Evolutionary conservation across 2,329 filamentous ascomycete species (phyloP).

Genomic region (Triangularia verruculosa): DNA sequence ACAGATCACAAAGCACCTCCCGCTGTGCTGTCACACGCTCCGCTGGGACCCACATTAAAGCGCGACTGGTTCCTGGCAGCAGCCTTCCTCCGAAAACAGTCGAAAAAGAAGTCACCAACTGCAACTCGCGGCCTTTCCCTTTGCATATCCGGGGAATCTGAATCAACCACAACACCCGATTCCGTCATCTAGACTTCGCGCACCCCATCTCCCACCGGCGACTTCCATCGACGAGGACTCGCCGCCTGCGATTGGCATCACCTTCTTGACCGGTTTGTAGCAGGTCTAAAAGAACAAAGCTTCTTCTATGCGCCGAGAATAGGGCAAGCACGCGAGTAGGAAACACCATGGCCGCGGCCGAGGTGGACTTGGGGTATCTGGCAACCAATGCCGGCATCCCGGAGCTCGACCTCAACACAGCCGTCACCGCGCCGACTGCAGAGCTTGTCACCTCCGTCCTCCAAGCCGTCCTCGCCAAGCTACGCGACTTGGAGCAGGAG

Average conservation of each 20-base stretch:
- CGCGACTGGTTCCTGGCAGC: slow-evolving; percentile 10
- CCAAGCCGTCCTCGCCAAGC: slow-evolving; percentile 70
- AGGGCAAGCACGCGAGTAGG: slow-evolving; percentile 24
- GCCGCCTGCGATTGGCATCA: neutral
- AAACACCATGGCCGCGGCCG: slow-evolving; percentile 55
- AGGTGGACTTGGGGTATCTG: slow-evolving; percentile 69
- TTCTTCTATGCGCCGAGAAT: slow-evolving; percentile 20
- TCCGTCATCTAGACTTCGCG: neutral
- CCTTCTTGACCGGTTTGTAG: neutral
- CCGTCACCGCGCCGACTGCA: slow-evolving; percentile 66
- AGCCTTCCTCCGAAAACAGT: slow-evolving; percentile 23
- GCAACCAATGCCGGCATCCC: slow-evolving; percentile 69
- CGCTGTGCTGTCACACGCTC: slow-evolving; percentile 5
- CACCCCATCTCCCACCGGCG: neutral
- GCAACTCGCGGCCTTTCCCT: slow-evolving; percentile 8
- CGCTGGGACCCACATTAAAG: slow-evolving; percentile 9
- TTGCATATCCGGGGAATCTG: slow-evolving; percentile 8
- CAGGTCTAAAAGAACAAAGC: neutral
- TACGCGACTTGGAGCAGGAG: slow-evolving; percentile 79
- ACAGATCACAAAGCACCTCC: neutral
- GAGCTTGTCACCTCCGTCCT: slow-evolving; percentile 77
- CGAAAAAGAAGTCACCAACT: slow-evolving; percentile 1
- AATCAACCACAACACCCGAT: slow-evolving; percentile 3
- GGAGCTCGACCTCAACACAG: slow-evolving; percentile 57
- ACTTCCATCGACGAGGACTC: neutral